phyloP scores from a whole-genome alignment of 345 rosid genomes.

The Theobroma cacao region DNA sequence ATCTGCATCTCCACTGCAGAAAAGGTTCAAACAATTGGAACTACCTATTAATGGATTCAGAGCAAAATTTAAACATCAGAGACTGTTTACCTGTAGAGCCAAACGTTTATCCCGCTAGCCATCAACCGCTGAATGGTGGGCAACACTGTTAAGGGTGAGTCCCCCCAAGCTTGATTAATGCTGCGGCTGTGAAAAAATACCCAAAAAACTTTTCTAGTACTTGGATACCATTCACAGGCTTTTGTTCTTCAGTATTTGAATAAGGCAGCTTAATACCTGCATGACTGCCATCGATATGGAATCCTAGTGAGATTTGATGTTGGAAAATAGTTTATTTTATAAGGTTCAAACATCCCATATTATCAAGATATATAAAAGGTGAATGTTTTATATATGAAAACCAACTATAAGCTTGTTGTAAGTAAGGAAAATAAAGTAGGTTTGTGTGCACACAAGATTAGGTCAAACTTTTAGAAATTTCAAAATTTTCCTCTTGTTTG shows the following conservation, averaged over 20 bases:
- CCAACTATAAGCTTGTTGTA: too few relatives aligned
- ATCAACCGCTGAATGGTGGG: constrained; percentile 18
- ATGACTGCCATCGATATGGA: constrained; percentile 21
- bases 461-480: too few relatives aligned
- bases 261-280: background rate
- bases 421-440: too few relatives aligned
- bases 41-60: background rate
- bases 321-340: too few relatives aligned
- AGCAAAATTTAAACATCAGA: background rate
- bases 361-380: too few relatives aligned
- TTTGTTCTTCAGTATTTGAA: background rate
- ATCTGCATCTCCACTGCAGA: constrained; percentile 43
- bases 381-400: too few relatives aligned
- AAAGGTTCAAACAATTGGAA: background rate
- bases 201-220: constrained; percentile 29
- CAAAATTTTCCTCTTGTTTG: too few relatives aligned
- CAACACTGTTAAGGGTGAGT: constrained; percentile 9
- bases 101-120: constrained; percentile 7
- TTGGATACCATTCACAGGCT: constrained; percentile 12
- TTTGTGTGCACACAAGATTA: too few relatives aligned
- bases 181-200: constrained; percentile 1
- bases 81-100: constrained; percentile 2
- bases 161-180: constrained; percentile 15
- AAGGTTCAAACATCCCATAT: too few relatives aligned
- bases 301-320: constrained; percentile 8